Evolutionary conservation across 768 basidiomycete genomes (phyloP), one percentile per base, ranked within the genome.

Genomic region (Mycena chlorophos): DNA sequence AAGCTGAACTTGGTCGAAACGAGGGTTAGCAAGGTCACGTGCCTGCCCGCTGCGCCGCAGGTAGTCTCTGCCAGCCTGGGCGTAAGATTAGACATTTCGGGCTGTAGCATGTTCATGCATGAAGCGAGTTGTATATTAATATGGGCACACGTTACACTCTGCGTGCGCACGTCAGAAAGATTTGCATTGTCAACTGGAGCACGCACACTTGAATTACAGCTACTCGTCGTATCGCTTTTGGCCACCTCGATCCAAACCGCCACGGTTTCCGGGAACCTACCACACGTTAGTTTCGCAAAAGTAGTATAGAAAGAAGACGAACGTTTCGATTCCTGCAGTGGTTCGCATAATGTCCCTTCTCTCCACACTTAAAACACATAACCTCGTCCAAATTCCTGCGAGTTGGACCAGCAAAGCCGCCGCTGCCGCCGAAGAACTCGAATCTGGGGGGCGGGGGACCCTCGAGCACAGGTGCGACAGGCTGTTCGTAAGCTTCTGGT

Each of bases 331-430:
- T 94, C 38, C 88, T 83, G 71, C 95, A 97, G 64, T 91, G 86
- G 68, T 97, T 96, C 19, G 95, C 95, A 67, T 96, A 96, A 68
- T 98, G 96, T 1, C 96, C 96, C 62, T 89, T 88, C 69, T 92
- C 87, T 31, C 91, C 91, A 65, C 94, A 97, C 87, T 91, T 94
- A 78, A 93, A 92, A 66, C 93, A 94, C 39, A 89, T 73, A 17
- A 94, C 91, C 49, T 91, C 87, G 54, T 92, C 87, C 62, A 92
- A 69, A 65, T 93, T 92, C 59, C 91, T 75, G 60, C 93, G 77
- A 26, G 75, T 72, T 49, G 77, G 73, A 2, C 67, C 72, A 57
- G 51, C 49, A 63, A 57, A 62, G 26, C 68, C 69, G 26, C 70
- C 72, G 40, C 71, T 75, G 52, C 88, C 78, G 63, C 89, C 88